Evolutionary conservation across 805 yeast genomes (phyloP).

Genomic region (Kazachstania taianensis): DNA sequence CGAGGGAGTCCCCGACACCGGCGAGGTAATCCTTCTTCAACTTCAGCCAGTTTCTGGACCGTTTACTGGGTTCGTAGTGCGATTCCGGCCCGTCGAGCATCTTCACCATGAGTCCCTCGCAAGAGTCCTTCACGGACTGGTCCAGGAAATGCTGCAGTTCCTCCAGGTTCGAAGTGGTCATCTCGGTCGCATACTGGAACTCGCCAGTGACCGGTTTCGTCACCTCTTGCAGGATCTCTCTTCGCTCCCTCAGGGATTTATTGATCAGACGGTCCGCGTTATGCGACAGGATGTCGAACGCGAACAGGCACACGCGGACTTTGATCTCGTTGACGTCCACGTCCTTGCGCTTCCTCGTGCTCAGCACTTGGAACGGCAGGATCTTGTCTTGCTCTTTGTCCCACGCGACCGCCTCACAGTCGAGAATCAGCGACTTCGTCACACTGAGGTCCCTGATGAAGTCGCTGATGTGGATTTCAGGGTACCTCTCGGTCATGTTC

Average conservation of each 20-base stretch:
- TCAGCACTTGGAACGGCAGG: conserved; percentile 83
- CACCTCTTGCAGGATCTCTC: conserved; percentile 46
- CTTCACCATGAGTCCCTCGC: conserved; percentile 96
- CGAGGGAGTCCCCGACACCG: conserved; percentile 94
- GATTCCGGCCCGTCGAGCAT: conserved; percentile 73
- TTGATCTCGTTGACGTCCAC: conserved; percentile 81
- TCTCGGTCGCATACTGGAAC: conserved; percentile 67
- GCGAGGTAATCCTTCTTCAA: conserved; percentile 88
- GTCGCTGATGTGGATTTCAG: conserved; percentile 71
- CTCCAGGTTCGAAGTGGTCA: conserved; percentile 56
- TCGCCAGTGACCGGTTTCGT: conserved; percentile 61
- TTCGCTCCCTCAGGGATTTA: conserved; percentile 57
- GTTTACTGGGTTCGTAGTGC: conserved; percentile 84
- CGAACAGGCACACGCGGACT: conserved; percentile 86
- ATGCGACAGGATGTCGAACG: conserved; percentile 72
- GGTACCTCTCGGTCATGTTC: conserved; percentile 93
- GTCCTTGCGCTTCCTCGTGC: conserved; percentile 90
- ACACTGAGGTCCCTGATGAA: conserved; percentile 33
- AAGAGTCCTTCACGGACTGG: conserved; percentile 76
- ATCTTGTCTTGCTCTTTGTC: conserved; percentile 69
- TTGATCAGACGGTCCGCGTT: conserved; percentile 66
- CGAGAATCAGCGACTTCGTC: conserved; percentile 61
- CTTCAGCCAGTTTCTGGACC: conserved; percentile 93
- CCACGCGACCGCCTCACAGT: conserved; percentile 98
- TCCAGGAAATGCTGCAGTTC: conserved; percentile 81